phyloP scores from a whole-genome alignment of 2,329 filamentous ascomycete species.

The Alternaria sp. region DNA sequence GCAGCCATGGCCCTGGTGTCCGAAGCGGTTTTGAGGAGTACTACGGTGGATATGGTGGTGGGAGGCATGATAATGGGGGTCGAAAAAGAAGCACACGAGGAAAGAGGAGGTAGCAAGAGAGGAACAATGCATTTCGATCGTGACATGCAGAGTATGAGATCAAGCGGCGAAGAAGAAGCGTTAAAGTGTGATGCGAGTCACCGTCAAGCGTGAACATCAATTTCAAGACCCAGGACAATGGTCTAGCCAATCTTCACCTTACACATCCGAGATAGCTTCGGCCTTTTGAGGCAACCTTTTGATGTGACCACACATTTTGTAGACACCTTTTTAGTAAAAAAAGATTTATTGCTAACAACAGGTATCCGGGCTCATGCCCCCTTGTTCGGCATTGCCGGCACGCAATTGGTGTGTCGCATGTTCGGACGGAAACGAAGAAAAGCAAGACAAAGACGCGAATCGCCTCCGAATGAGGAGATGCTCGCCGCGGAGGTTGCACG shows the following conservation, averaged over 20 bases:
- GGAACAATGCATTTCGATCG: constrained; percentile 30
- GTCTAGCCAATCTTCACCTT: constrained; percentile 17
- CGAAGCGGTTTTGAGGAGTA: constrained; percentile 19
- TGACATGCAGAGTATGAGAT: constrained; percentile 35
- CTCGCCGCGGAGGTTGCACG: no score
- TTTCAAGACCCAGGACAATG: constrained; percentile 24
- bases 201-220: constrained; percentile 45
- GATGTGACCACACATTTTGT: no score
- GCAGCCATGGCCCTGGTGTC: constrained; percentile 20
- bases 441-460: no score
- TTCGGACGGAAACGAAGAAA: no score
- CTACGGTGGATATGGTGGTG: constrained; percentile 20
- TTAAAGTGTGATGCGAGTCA: constrained; percentile 49
- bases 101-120: constrained; percentile 14
- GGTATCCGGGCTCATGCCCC: no score
- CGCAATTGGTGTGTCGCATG: no score
- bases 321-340: no score
- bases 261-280: constrained; percentile 18
- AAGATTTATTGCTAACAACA: no score
- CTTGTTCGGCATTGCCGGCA: no score
- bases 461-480: no score
- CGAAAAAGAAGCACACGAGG: constrained; percentile 3
- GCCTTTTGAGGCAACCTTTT: no score
- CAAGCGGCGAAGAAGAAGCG: constrained; percentile 43
- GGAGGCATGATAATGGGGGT: background rate